Base-by-base conservation (phyloP, 2,329 filamentous ascomycete genomes). In the Drechslera avenae region DNA sequence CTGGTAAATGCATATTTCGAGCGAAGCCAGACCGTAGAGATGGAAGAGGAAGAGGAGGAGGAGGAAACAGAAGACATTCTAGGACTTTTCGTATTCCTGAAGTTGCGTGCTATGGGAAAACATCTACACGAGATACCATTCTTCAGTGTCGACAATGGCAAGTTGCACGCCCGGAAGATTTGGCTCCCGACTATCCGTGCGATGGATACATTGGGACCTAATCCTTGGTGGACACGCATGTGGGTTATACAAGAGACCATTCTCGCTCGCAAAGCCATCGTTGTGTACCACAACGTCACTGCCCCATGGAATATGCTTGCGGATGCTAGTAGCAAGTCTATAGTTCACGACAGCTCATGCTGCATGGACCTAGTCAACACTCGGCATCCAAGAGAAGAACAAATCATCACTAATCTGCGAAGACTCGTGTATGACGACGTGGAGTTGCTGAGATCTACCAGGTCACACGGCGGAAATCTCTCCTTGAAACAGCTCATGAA, bases 221-320 rank as follows among this genome's bases (percentile, higher is more conserved):
- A 39, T 13, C 28, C 34, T 28, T 50, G 34, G 53, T 56, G 53
- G 56, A 49, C 41, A 18, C 46, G 56, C 2, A 56, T 57, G n/a
- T 59, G 53, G 56, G 56, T 59, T 12, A 35, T 59, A 17, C 56
- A 59, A 36, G 56, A 59, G 30, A 51, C 53, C 4, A 50, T 59
- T 17, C 50, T 59, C 14, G 44, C 55, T 31, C 45, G 28, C 7
- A 55, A 56, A 16, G 55, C 45, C 5, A 58, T 45, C 0, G 44
- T 58, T 30, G 33, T 48, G 12, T 56, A 45, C 19, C 35, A 45
- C 13, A 47, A 53, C 33, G 40, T 47, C 1, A 53, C 41, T 0
- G 50, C 42, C 9, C 52, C 55, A 6, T 58, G 52, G 55, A 21
- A 13, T 41, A 46, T 56, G 42, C 48, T 58, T 18, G 50, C 46